phyloP scores from a whole-genome alignment of 225 moss, liverwort and hornwort species.

The Marchantia paleacea region DNA sequence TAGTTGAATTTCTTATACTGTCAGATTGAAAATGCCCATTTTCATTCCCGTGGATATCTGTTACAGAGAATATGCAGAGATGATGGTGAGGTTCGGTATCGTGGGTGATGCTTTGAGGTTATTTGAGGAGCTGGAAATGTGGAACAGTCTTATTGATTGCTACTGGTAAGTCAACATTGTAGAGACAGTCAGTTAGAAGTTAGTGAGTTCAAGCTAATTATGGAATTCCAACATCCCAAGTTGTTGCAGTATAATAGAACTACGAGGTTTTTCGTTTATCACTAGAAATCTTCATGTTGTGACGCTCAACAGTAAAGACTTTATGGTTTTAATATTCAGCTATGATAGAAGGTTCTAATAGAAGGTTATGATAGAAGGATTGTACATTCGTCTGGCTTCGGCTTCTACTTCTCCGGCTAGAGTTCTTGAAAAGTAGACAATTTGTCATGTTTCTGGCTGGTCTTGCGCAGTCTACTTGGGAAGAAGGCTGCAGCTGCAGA shows the following conservation, averaged over 20 bases:
- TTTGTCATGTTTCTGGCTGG: background rate
- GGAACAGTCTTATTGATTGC: slow-evolving; percentile 98
- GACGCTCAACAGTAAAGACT: no score
- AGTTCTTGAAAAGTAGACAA: background rate
- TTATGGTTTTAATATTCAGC: background rate
- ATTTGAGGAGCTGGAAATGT: slow-evolving; percentile 92
- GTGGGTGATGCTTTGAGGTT: slow-evolving; percentile 93
- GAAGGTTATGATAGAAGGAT: no score
- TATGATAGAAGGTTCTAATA: no score
- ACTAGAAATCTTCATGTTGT: no score
- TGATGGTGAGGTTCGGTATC: slow-evolving; percentile 95
- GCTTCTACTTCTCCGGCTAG: background rate
- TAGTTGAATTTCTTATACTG: background rate
- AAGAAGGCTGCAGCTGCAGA: slow-evolving; percentile 93
- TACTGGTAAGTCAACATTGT: slow-evolving; percentile 55
- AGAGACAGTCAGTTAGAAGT: no score
- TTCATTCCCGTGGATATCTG: background rate
- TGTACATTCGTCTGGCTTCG: background rate
- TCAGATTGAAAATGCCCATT: background rate
- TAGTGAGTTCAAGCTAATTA: no score
- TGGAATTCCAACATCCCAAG: no score
- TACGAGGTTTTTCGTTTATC: no score
- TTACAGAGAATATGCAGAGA: slow-evolving; percentile 91
- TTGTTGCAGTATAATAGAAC: no score
- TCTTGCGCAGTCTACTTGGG: slow-evolving; percentile 64